A percentile compares a stretch with the other conserved stretches of the same genome.
Conservation (phyloP, 2,329 filamentous ascomycete species). For the Aspergillus hiratsukae region DNA sequence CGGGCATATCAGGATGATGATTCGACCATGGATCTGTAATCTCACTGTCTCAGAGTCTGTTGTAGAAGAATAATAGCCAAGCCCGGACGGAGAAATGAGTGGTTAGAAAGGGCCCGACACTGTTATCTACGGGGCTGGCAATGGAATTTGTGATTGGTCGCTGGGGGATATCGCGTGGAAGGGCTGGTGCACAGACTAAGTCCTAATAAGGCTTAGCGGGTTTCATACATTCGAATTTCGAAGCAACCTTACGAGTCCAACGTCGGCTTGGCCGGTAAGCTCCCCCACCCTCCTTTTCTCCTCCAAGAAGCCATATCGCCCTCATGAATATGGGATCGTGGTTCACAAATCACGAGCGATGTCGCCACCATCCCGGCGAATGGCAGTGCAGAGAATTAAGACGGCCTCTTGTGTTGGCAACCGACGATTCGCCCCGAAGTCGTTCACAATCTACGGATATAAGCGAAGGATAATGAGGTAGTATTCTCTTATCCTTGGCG, state of each 20-base stretch:
- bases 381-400: background rate
- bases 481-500: background rate
- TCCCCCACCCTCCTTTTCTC: background rate
- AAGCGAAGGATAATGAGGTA: background rate
- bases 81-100: background rate
- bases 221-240: background rate
- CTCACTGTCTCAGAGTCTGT: background rate
- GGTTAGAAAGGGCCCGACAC: background rate
- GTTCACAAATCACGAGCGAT: background rate
- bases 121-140: background rate
- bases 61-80: background rate
- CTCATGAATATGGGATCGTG: background rate
- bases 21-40: background rate
- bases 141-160: background rate
- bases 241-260: no score
- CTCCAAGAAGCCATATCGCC: background rate
- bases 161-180: background rate
- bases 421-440: background rate
- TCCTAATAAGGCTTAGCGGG: background rate
- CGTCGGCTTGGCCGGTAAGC: background rate
- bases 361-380: background rate
- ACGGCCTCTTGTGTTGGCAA: background rate
- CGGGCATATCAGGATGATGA: background rate
- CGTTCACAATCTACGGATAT: background rate
- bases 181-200: background rate